Conservation (phyloP, 768 basidiomycete genomes). For the Holtermanniella nyarrowii region DNA sequence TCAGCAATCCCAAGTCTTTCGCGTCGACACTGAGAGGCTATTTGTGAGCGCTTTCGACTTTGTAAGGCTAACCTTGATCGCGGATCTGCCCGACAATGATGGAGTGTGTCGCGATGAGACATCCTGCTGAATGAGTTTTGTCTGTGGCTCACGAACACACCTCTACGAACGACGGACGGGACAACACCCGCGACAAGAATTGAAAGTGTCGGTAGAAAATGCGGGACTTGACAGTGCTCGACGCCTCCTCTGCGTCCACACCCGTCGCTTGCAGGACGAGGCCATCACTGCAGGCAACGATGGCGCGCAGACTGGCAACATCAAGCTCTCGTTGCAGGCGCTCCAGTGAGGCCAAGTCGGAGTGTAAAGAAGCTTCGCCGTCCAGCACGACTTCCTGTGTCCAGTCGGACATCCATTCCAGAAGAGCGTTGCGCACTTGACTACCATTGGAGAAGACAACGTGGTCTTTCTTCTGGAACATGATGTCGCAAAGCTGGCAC, state of each 20-base stretch:
- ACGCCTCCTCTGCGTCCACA: constrained; percentile 48
- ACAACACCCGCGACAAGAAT: constrained; percentile 45
- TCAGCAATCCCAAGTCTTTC: not conserved
- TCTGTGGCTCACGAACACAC: too few relatives aligned
- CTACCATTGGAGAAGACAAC: constrained; percentile 55
- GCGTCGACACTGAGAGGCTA: too few relatives aligned
- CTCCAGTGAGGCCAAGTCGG: not conserved
- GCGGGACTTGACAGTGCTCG: constrained; percentile 60
- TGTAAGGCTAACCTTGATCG: too few relatives aligned
- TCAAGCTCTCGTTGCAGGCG: constrained; percentile 52
- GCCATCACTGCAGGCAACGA: constrained; percentile 64
- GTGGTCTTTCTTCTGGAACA: constrained; percentile 55
- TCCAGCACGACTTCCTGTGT: constrained; percentile 52
- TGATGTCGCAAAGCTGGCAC: constrained; percentile 59
- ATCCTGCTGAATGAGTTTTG: not conserved
- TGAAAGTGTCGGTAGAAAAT: constrained; percentile 69
- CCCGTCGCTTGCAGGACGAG: constrained; percentile 57
- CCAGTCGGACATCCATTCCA: constrained; percentile 75
- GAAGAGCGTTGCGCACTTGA: constrained; percentile 55
- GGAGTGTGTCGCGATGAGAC: not conserved
- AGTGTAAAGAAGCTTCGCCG: constrained; percentile 33
- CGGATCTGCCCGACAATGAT: not conserved
- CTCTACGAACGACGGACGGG: constrained; percentile 26
- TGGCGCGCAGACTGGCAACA: constrained; percentile 59
- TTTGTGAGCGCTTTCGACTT: too few relatives aligned